These are phyloP conservation scores for Athelia sp. DNA, from an alignment of 1,284 basidiomycete genomes.

Conservation along the genomic window DNA sequence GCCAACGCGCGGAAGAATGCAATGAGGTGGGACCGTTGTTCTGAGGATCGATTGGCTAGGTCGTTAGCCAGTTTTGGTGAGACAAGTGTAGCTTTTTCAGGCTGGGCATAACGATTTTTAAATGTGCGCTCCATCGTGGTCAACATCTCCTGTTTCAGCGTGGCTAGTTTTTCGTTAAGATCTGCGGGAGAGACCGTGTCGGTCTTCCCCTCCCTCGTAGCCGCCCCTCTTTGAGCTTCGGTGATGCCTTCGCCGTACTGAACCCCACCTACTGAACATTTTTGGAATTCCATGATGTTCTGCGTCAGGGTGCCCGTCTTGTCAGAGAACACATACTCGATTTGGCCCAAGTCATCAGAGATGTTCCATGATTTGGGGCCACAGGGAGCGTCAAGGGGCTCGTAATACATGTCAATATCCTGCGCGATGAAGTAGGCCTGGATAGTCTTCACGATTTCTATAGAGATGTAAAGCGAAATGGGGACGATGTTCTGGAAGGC, in stretches of 20 bases:
- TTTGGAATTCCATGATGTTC: conserved; percentile 98
- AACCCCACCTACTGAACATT: conserved; percentile 84
- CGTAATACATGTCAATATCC: conserved; percentile 97
- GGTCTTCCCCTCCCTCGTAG: conserved; percentile 73
- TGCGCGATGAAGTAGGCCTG: conserved; percentile 98
- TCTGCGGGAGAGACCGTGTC: conserved; percentile 66
- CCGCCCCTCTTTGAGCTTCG: conserved; percentile 91
- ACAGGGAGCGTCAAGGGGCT: conserved; percentile 81
- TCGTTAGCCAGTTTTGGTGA: conserved; percentile 81
- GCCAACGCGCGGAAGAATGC: conserved; percentile 91
- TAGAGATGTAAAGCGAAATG: conserved; percentile 95
- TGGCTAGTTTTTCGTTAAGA: conserved; percentile 59
- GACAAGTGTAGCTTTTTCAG: conserved; percentile 84
- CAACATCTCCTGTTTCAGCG: conserved; percentile 78
- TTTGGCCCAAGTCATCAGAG: conserved; percentile 95
- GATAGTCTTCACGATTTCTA: conserved; percentile 97
- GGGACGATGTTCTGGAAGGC: conserved; percentile 98
- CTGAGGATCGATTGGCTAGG: conserved; percentile 55
- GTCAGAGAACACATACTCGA: conserved; percentile 97
- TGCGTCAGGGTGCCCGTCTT: conserved; percentile 97
- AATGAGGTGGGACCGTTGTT: conserved; percentile 67
- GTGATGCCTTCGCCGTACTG: conserved; percentile 92
- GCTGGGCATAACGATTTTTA: conserved; percentile 86
- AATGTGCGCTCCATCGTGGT: conserved; percentile 69
- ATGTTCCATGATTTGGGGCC: conserved; percentile 98